Conservation (phyloP, 768 basidiomycete genomes). For the Podaxis carcinomalis region DNA sequence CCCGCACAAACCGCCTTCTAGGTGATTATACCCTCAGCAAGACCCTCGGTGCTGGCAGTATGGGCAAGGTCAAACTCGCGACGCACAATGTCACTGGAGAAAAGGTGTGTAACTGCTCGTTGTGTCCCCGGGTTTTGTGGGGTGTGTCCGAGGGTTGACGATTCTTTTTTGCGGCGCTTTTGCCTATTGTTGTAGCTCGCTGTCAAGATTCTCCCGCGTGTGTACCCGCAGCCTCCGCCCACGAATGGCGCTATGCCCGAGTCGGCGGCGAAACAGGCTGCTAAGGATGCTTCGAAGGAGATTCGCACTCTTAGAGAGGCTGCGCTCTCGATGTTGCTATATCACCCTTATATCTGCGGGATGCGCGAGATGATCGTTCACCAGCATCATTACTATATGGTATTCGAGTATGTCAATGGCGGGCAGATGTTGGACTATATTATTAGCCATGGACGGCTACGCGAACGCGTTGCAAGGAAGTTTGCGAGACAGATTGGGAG, state of each 20-base stretch:
- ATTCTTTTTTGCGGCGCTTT: constrained; percentile 10
- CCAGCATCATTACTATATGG: constrained; percentile 99
- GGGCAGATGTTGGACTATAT: constrained; percentile 99
- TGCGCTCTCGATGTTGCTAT: constrained; percentile 88
- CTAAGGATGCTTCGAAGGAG: constrained; percentile 93
- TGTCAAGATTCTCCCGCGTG: constrained; percentile 97
- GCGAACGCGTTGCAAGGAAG: constrained; percentile 94
- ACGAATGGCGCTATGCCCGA: constrained; percentile 40
- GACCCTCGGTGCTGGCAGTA: constrained; percentile 95
- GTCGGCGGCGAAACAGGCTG: constrained; percentile 69
- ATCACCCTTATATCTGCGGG: constrained; percentile 98
- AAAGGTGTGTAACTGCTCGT: constrained; percentile 58
- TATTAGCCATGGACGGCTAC: constrained; percentile 92
- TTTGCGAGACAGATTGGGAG: constrained; percentile 97
- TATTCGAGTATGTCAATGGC: constrained; percentile 97
- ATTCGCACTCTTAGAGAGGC: constrained; percentile 95
- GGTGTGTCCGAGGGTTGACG: too few species aligned
- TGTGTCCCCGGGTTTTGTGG: background rate
- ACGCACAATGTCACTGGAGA: constrained; percentile 85
- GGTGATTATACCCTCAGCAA: constrained; percentile 96
- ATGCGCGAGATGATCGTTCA: constrained; percentile 99
- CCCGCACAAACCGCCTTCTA: constrained; percentile 55
- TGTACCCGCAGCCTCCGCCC: constrained; percentile 54
- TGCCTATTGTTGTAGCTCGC: constrained; percentile 59
- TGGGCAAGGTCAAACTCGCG: constrained; percentile 99